Conservation (phyloP, 148 eudicot species). For the Rhododendron molle region DNA sequence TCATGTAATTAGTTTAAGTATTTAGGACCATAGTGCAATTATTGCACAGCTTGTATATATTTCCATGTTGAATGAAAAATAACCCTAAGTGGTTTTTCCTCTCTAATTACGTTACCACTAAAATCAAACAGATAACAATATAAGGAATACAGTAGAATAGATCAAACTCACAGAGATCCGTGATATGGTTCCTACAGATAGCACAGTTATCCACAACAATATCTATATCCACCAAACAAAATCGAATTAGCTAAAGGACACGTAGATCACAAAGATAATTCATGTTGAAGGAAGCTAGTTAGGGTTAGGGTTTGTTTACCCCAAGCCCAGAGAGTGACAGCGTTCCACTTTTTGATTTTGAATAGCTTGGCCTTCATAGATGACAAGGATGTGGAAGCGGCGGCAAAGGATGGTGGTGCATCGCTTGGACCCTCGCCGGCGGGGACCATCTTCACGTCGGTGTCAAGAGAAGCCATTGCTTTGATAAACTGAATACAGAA, state of each 20-base stretch:
- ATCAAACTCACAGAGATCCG: too few species aligned
- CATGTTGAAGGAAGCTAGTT: background rate
- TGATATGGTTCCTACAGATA: conserved; percentile 88
- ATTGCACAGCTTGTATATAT: too few species aligned
- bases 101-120: too few species aligned
- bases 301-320: conserved; percentile 29
- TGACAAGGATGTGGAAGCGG: conserved; percentile 11
- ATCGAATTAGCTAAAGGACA: background rate
- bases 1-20: too few species aligned
- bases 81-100: too few species aligned
- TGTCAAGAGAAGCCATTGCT: conserved; percentile 32
- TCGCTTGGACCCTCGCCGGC: conserved; percentile 34
- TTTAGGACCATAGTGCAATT: too few species aligned
- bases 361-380: conserved; percentile 70
- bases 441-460: conserved; percentile 43
- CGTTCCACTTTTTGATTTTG: conserved; percentile 96
- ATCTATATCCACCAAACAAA: conserved; percentile 34
- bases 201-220: conserved; percentile 89
- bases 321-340: conserved; percentile 97
- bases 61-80: too few species aligned
- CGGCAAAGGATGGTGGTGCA: conserved; percentile 30
- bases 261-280: background rate
- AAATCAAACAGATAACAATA: too few species aligned
- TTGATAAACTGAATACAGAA: background rate
- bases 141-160: too few species aligned